Base-by-base conservation (phyloP, 2,329 filamentous ascomycete species). In the Colletotrichum paranaense region DNA sequence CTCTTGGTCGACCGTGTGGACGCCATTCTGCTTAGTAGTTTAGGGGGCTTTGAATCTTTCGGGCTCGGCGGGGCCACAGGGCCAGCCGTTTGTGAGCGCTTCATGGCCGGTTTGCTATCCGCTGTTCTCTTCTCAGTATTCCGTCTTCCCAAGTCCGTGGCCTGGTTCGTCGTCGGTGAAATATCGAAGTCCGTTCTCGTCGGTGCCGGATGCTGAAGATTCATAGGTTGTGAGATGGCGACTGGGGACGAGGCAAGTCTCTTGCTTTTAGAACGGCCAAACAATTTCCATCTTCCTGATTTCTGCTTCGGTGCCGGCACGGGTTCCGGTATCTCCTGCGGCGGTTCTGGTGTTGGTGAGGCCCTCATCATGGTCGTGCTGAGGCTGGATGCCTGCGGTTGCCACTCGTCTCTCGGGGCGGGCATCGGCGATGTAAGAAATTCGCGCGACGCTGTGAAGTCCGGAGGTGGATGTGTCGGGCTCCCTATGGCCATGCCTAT, bases 401-500 rank as follows among this genome's bases (percentile, higher is more conserved):
- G 80, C 76, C 79, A 81, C 42, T 75, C 69, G 49, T 67, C 74
- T 46, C 73, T 73, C 35, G 60, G 49, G 22, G 67, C 30, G 19
- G 55, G 62, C 1, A 58, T n/a, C 19, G 70, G 55, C 32, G 60
- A 60, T 16, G 60, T 3, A 4, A 53, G 60, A 12, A 42, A 65
- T 32, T 63, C 62, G 28, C 49, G 49, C 26, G 62, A 65, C 32
- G 49, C 63, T 52, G 68, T 69, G 5, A 76, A 76, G 53, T 79
- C 79, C 24, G 76, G 73, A 46, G 83, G 82, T 19, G 82, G 81
- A 52, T 84, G 84, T n/a, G 86, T 84, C 28, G 93, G 93, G 78
- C 92, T 95, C 38, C 93, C 93, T 68, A 95, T 83, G 1, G 93
- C 93, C 87, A 95, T 92, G 11, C 93, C 93, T 74, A 95, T 95